Conservation (phyloP, 352 stramenopile genomes). For the Pythium phragmitis region DNA sequence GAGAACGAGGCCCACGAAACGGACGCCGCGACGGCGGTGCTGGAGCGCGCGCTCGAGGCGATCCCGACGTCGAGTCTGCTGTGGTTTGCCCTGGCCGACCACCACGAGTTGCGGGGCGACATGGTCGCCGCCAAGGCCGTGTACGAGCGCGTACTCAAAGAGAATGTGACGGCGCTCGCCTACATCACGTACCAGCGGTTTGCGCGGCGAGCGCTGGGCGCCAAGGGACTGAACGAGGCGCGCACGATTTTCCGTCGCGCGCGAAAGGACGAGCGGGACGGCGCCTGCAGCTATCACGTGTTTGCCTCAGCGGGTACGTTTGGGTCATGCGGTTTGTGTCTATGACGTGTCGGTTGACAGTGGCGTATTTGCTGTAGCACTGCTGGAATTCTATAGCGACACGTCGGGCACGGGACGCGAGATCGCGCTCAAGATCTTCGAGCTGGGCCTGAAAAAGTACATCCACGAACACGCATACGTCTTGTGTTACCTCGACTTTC, state of each 20-base stretch:
- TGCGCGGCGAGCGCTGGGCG: conserved; percentile 66
- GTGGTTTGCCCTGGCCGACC: conserved; percentile 77
- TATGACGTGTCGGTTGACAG: not conserved
- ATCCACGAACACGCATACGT: conserved; percentile 86
- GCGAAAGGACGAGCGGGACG: conserved; percentile 80
- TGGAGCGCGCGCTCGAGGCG: conserved; percentile 73
- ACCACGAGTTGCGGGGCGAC: conserved; percentile 74
- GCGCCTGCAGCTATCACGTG: conserved; percentile 81
- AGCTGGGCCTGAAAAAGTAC: conserved; percentile 86
- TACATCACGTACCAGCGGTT: conserved; percentile 89
- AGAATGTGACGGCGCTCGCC: conserved; percentile 65
- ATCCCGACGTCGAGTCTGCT: conserved; percentile 81
- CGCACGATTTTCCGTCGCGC: conserved; percentile 81
- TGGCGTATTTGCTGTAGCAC: conserved; percentile 32
- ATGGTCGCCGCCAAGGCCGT: conserved; percentile 65
- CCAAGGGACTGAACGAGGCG: conserved; percentile 74
- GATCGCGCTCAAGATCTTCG: conserved; percentile 89
- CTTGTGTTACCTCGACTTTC: conserved; percentile 84
- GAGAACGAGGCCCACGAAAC: conserved; percentile 76
- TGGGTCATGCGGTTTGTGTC: not conserved
- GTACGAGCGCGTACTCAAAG: conserved; percentile 80
- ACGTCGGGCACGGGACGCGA: conserved; percentile 80
- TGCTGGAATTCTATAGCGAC: conserved; percentile 87
- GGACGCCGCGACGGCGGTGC: conserved; percentile 62
- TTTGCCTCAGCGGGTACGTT: conserved; percentile 74